phyloP scores from a whole-genome alignment of 2,329 filamentous ascomycete species.

The Nemania serpens region DNA sequence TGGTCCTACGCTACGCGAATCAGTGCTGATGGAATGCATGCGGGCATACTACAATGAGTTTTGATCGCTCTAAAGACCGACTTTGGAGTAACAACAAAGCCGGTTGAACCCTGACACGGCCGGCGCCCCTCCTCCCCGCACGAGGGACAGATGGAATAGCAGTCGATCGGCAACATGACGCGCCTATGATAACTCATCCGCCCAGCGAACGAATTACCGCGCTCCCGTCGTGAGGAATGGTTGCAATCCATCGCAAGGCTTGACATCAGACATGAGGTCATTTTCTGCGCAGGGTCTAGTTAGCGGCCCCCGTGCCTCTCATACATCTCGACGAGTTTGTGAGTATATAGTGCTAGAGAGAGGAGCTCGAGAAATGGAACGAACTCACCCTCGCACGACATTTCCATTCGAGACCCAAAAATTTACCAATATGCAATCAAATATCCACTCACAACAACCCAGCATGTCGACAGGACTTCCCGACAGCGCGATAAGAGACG shows the following conservation, averaged over 20 bases:
- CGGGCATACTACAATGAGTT: background rate
- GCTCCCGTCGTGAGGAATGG: background rate
- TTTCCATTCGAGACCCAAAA: background rate
- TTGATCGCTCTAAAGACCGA: background rate
- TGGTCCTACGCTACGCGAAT: background rate
- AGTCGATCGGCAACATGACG: conserved; percentile 29
- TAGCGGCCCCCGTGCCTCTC: background rate
- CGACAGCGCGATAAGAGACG: conserved; percentile 32
- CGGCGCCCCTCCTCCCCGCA: conserved; percentile 24
- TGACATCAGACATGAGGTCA: conserved; percentile 33
- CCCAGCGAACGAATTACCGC: conserved; percentile 20
- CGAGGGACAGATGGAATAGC: background rate
- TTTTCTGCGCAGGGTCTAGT: background rate
- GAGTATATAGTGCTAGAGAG: conserved; percentile 17
- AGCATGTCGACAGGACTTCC: conserved; percentile 40
- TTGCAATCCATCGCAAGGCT: background rate
- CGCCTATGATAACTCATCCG: conserved; percentile 23
- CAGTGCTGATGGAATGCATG: background rate
- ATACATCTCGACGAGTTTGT: background rate
- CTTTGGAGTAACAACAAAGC: background rate
- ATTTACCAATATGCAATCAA: background rate
- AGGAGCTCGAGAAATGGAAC: background rate
- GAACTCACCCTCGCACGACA: background rate
- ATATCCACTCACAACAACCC: conserved; percentile 3
- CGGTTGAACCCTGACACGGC: conserved; percentile 3